Conservation (phyloP, 805 yeast species). For the Huiozyma naganishii region DNA sequence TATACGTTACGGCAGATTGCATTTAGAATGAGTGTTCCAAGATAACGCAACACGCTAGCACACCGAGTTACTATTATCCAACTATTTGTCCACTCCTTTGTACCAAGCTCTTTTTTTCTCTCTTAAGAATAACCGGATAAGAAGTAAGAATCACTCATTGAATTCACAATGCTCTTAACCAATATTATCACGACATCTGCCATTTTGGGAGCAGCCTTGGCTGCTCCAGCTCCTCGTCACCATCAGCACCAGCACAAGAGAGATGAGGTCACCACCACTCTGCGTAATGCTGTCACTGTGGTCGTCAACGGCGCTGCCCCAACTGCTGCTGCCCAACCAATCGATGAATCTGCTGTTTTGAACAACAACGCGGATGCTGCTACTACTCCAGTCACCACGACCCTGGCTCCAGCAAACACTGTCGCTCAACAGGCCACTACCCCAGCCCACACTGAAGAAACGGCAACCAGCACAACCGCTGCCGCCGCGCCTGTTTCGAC, state of each 20-base stretch:
- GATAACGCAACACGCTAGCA: no score
- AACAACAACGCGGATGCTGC: slow-evolving; percentile 16
- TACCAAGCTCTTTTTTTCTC: no score
- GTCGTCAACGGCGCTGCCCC: slow-evolving; percentile 23
- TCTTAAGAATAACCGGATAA: no score
- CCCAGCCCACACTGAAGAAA: slow-evolving; percentile 15
- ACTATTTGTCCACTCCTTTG: no score
- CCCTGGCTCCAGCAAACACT: slow-evolving; percentile 11
- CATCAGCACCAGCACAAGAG: slow-evolving; percentile 40
- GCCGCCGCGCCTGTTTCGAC: slow-evolving; percentile 27
- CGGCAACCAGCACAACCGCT: slow-evolving; percentile 8
- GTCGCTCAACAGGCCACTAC: slow-evolving; percentile 10
- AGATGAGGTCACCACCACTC: slow-evolving; percentile 38
- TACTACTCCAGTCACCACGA: slow-evolving; percentile 13
- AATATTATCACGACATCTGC: slow-evolving; percentile 36
- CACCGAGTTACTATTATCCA: no score
- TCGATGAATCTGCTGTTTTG: neutral
- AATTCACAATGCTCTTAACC: slow-evolving; percentile 37
- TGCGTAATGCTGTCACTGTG: slow-evolving; percentile 34
- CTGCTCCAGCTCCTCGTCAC: slow-evolving; percentile 49
- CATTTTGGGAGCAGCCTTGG: slow-evolving; percentile 37
- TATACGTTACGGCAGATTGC: no score
- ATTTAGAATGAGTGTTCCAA: no score
- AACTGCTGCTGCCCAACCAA: slow-evolving; percentile 7
- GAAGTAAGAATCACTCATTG: no score